Evolutionary conservation across 495 filamentous ascomycete genomes (phyloP), one percentile per base, ranked within the genome.

Genomic region (Xylaria telfairii): DNA sequence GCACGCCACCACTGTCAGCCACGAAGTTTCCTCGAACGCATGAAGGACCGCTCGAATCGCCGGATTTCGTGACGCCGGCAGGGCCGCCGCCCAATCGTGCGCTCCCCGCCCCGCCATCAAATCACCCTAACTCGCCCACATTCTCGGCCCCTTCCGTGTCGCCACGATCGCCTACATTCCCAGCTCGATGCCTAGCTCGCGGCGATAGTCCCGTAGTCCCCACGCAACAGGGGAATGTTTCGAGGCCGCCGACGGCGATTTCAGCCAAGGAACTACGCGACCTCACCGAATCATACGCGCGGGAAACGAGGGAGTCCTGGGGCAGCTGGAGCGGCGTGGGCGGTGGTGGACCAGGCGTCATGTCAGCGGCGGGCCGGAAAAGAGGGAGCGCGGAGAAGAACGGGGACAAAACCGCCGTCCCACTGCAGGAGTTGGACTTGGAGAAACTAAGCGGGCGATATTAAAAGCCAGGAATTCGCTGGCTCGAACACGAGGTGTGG

Each of bases 41-140:
- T 39, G 77, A 81, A 30, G 64, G 49, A 4, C 71, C 73, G 21
- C 60, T 80, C 10, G 75, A 81, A 66, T 79, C 80, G 8, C 78
- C 79, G 0, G 76, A 79, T 21, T 56, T 75, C 13, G 72, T 77
- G 28, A 75, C 74, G 9, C 77, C 81, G 5, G 75, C 75, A 21
- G 79, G 77, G 10, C 79, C 79, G 21, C 74, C 79, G 4, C 79
- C 79, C 2, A 78, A 44, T 30, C 74, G 75, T 24, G 76, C 75
- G 17, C 72, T 80, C 15, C 78, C 78, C 1, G 72, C 73, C 8
- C 76, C 75, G 13, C 78, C 77, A 19, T 67, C 67, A 39, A 74
- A 72, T 24, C 71, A 74, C 49, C 71, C 74, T 1, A 60, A 67
- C 2, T 76, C 76, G n/a, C 76, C 76, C 10, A 74, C 74, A 1